Evolutionary conservation across 345 rosid genomes (phyloP), one percentile per base, ranked within the genome.

Genomic region (Excoecaria cochinchinensis): DNA sequence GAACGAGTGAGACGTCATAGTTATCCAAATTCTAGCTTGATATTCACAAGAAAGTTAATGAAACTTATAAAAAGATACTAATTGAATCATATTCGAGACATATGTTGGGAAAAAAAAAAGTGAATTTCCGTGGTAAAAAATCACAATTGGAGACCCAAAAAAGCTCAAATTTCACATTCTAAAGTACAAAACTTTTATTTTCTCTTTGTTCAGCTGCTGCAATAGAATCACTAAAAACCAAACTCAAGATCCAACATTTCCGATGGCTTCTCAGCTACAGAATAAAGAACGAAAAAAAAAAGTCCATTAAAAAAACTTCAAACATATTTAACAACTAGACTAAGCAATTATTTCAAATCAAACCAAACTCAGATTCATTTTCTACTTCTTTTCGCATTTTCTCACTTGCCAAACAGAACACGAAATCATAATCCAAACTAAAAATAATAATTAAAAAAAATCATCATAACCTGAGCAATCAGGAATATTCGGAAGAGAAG

Each of bases 221-320:
- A 47, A 1, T n/a, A n/a, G 31, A 53, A 69, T 39, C 63, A 64
- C 31, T 47, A 19, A 19, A 72, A 62, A 47, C 59, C 46, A 62
- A 74, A 64, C 48, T 21, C 61, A 69, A 67, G 79, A 81, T 81
- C 86, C 69, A 60, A 75, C 46, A 63, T 77, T 67, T 68, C 47
- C 57, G 67, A 52, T 44, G 48, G 39, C 69, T 78, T 75, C 73
- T 63, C 71, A 48, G 60, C 71, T 67, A 63, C 73, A 65, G 67
- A 81, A 67, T 70, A 51, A 17, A 8, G 56, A 14, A 15, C 3
- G 57, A 68, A 12, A 63, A 62, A 36, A 62, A 65, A 65, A 10
- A 19, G 17, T 8, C 2, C 1, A 4, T 11, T 6, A 31, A 53
- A 36, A 69, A 16, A 21, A 4, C 6, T 6, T 8, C 15, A 11